These are phyloP conservation scores for Xylaria venustula DNA, from an alignment of 495 filamentous ascomycete genomes.

Conservation along the genomic window DNA sequence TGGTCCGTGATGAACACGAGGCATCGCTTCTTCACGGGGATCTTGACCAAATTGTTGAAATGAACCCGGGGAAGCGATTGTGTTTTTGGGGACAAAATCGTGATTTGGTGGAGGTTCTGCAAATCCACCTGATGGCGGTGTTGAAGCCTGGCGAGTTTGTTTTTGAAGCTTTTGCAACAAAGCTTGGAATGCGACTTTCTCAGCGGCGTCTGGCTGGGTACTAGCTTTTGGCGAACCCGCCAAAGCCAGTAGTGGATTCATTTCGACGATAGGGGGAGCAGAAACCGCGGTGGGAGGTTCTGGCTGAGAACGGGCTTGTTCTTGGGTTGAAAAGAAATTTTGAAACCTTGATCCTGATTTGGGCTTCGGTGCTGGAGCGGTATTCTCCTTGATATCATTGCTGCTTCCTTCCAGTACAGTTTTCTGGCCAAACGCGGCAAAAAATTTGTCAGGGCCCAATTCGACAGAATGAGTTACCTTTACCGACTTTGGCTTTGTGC, in stretches of 20 bases:
- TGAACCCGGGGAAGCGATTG: conserved; percentile 38
- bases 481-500: conserved; percentile 35
- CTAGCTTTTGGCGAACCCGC: conserved; percentile 23
- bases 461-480: conserved; percentile 60
- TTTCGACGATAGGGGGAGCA: conserved; percentile 15
- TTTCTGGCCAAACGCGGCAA: conserved; percentile 61
- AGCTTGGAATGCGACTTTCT: conserved; percentile 87
- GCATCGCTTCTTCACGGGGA: conserved; percentile 37
- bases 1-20: conserved; percentile 35
- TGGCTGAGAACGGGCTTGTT: conserved; percentile 55
- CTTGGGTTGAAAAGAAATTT: conserved; percentile 71
- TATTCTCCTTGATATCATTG: conserved; percentile 41
- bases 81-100: conserved; percentile 26
- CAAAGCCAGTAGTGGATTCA: conserved; percentile 29
- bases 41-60: conserved; percentile 45
- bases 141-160: conserved; percentile 27
- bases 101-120: conserved; percentile 33
- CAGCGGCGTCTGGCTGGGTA: conserved; percentile 55
- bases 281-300: conserved; percentile 48
- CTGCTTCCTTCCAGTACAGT: conserved; percentile 33
- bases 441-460: conserved; percentile 74
- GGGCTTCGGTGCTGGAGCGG: conserved; percentile 34
- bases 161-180: conserved; percentile 78
- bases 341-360: conserved; percentile 74
- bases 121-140: conserved; percentile 23